A percentile compares a stretch with the other conserved stretches of the same genome.
These are phyloP conservation scores for Solanum lycopersicoides DNA, from an alignment of 257 asterid genomes.

Conservation along the genomic window DNA sequence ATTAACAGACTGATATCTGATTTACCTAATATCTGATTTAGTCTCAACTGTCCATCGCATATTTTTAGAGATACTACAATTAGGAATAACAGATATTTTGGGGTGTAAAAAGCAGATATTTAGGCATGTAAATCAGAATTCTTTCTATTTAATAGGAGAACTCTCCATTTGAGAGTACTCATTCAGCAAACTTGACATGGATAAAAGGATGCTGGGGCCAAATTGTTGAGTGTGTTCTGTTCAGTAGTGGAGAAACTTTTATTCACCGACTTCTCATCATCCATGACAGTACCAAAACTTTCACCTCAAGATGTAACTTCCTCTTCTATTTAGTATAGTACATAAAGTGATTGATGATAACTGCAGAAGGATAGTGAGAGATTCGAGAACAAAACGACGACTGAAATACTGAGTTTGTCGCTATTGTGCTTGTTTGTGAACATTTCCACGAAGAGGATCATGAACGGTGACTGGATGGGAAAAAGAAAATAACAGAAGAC, in stretches of 20 bases:
- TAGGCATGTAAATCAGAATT: not conserved
- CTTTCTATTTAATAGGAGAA: not conserved
- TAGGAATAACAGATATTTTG: no score
- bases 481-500: not conserved
- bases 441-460: not conserved
- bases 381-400: not conserved
- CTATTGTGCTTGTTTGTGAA: not conserved
- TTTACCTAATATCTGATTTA: no score
- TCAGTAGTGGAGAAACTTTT: not conserved
- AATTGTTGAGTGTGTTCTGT: not conserved
- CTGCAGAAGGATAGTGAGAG: not conserved
- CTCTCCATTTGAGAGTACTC: not conserved
- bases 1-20: no score
- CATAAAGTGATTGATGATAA: not conserved
- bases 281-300: not conserved
- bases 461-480: not conserved
- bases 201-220: not conserved
- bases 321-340: not conserved
- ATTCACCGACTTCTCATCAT: not conserved
- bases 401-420: not conserved
- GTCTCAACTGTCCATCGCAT: no score
- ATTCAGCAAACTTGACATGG: not conserved
- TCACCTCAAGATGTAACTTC: not conserved
- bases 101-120: no score
- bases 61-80: no score